Evolutionary conservation across 129 eudicot species (phyloP).

Genomic region (Apium graveolens): DNA sequence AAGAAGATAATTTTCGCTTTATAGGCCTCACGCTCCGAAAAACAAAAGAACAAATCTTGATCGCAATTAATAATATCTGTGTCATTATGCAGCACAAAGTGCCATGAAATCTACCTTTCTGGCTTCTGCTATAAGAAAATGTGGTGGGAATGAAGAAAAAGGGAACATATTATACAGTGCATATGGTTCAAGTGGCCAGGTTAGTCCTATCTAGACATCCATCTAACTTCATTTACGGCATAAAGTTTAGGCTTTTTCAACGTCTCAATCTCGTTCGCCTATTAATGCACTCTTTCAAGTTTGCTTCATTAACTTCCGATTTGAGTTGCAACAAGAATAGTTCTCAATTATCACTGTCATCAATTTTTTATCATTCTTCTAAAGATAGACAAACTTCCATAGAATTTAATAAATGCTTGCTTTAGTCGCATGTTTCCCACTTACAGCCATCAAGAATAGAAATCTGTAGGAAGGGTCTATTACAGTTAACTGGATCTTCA

Average conservation of each 20-base stretch:
- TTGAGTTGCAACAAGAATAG: background rate
- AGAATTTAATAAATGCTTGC: background rate
- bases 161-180: conserved; percentile 66
- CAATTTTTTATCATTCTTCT: too few species aligned
- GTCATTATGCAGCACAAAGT: conserved; percentile 68
- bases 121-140: conserved; percentile 86
- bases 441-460: too few species aligned
- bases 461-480: too few species aligned
- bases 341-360: too few species aligned
- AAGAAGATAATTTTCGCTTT: background rate
- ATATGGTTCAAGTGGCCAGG: conserved; percentile 89
- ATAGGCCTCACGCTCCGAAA: background rate
- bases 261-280: background rate
- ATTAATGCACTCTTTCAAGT: background rate
- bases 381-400: background rate
- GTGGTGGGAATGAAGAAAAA: conserved; percentile 98
- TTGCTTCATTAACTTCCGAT: background rate
- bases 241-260: background rate
- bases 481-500: too few species aligned
- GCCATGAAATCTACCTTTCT: conserved; percentile 73
- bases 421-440: background rate
- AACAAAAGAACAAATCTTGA: background rate
- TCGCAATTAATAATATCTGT: conserved; percentile 8
- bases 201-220: conserved; percentile 15
- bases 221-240: background rate